Evolutionary conservation across 2,329 filamentous ascomycete genomes (phyloP), one percentile per base, ranked within the genome.

Genomic region (Alternaria burnsii): DNA sequence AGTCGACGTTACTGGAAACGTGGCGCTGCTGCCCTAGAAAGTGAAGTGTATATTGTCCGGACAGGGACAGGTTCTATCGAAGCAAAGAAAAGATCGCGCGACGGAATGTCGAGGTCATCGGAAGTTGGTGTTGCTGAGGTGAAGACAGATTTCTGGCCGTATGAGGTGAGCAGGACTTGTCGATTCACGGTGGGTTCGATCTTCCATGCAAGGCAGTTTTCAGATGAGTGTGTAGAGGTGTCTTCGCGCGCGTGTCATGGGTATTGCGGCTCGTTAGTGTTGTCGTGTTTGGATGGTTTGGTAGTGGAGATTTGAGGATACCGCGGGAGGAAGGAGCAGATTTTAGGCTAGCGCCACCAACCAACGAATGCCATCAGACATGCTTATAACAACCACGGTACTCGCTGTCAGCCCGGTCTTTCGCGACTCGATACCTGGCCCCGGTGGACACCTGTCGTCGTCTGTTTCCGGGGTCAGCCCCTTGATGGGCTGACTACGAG

Each of bases 161-260:
- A 46, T 42, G 47, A 28, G 46, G 54, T 36, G 51, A 55, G 69
- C 50, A 59, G 54, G 46, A 60, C 67, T 53, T 54, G 58, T 60
- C 53, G 61, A 60, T 64, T 52, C 47, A 63, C 63, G 26, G 61
- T 62, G 55, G 52, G 63, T 59, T 62, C 67, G 48, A 56, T 64
- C 58, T 61, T 69, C 75, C 76, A 77, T 77, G 62, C 71, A 77
- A 74, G 65, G 67, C 65, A 62, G 63, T 40, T 52, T 54, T 53
- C 20, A 44, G 52, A 47, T 24, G 42, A 55, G 47, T 47, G 52
- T 34, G 34, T 43, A 34, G 24, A 38, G 14, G 57, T 47, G n/a
- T 61, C 11, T 47, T 26, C 51, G 48, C 53, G 58, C 52, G 42
- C 55, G 59, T 46, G 59, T 59, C 65, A 40, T 59, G 58, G 52